Evolutionary conservation across 345 rosid genomes (phyloP).

Genomic region (Corchorus capsularis): DNA sequence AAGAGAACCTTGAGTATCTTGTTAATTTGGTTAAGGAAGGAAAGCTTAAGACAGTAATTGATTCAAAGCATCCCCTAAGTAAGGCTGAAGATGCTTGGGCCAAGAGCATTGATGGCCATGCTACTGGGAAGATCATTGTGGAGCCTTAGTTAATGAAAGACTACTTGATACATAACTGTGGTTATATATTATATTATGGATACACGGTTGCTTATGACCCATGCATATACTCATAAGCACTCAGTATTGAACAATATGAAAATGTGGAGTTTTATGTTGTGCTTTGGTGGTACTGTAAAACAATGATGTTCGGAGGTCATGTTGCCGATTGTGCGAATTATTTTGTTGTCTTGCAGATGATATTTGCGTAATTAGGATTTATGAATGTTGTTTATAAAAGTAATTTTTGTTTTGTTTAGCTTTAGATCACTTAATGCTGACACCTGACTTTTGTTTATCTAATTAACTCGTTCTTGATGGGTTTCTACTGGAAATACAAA

Average conservation of each 20-base stretch:
- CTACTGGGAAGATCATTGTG: conserved; percentile 79
- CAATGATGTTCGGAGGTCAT: background rate
- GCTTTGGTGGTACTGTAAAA: background rate
- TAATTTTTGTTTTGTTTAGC: too few species aligned
- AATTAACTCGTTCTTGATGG: too few species aligned
- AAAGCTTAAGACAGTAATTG: conserved; percentile 45
- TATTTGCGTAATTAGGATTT: background rate
- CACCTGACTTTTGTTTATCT: too few species aligned
- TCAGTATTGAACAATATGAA: background rate
- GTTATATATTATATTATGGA: background rate
- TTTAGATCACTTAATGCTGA: too few species aligned
- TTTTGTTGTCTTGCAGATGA: background rate
- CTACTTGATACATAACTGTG: background rate
- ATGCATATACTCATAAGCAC: background rate
- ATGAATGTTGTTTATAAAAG: background rate
- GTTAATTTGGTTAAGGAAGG: conserved; percentile 44
- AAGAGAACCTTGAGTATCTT: conserved; percentile 52
- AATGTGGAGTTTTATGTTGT: background rate
- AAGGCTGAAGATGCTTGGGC: conserved; percentile 85
- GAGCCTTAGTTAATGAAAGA: conserved; percentile 40
- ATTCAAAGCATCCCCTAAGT: conserved; percentile 55
- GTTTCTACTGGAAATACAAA: too few species aligned
- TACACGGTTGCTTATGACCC: background rate
- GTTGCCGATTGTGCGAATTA: background rate
- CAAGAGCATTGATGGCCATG: conserved; percentile 66